These are phyloP conservation scores for Nakazawaea anatomiae DNA, from an alignment of 805 yeast genomes.

Conservation along the genomic window DNA sequence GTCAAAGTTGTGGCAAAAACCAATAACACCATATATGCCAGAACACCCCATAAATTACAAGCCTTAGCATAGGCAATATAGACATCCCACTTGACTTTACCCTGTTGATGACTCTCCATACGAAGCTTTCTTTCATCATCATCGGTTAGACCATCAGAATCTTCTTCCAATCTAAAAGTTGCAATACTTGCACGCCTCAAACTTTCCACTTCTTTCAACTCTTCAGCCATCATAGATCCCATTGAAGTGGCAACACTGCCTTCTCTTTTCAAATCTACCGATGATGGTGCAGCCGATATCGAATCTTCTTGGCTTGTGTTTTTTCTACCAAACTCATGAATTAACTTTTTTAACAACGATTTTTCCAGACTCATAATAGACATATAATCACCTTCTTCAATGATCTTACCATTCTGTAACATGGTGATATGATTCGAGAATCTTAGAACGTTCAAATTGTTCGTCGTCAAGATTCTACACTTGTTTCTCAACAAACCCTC, in stretches of 20 bases:
- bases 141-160: slow-evolving; percentile 29
- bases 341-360: slow-evolving; percentile 47
- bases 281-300: slow-evolving; percentile 14
- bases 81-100: slow-evolving; percentile 86
- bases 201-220: slow-evolving; percentile 28
- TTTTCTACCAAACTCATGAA: slow-evolving; percentile 57
- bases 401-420: slow-evolving; percentile 61
- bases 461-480: slow-evolving; percentile 78
- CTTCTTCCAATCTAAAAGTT: slow-evolving; percentile 33
- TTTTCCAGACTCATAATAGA: slow-evolving; percentile 39
- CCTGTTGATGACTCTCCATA: slow-evolving; percentile 83
- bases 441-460: slow-evolving; percentile 74
- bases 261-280: slow-evolving; percentile 10
- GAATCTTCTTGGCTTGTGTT: slow-evolving; percentile 18
- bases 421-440: slow-evolving; percentile 67
- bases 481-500: slow-evolving; percentile 70
- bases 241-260: slow-evolving; percentile 16
- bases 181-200: slow-evolving; percentile 64
- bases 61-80: slow-evolving; percentile 83
- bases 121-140: slow-evolving; percentile 33
- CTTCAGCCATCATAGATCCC: slow-evolving; percentile 16
- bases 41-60: slow-evolving; percentile 66
- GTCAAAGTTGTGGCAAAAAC: slow-evolving; percentile 45
- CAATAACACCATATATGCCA: slow-evolving; percentile 48
- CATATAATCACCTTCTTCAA: slow-evolving; percentile 59